Evolutionary conservation across 495 filamentous ascomycete species (phyloP).

Genomic region (Neurospora sp.): DNA sequence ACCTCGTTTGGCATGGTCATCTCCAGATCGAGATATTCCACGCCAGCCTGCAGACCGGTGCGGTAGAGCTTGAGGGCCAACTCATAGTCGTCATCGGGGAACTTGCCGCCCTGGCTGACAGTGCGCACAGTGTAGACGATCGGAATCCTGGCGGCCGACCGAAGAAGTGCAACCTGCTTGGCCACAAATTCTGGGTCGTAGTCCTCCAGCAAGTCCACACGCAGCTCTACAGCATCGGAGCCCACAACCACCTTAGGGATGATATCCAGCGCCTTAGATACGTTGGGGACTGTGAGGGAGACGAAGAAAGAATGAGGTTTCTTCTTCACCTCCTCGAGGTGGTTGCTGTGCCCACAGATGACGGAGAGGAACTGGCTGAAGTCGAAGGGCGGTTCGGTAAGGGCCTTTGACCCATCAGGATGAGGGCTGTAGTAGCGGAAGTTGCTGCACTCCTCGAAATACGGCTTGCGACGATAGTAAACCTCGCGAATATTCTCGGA

Average conservation of each 20-base stretch:
- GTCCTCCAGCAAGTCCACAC: constrained; percentile 86
- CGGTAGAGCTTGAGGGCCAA: constrained; percentile 64
- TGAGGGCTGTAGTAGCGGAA: constrained; percentile 81
- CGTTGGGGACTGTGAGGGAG: constrained; percentile 71
- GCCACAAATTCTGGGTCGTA: constrained; percentile 65
- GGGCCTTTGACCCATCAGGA: constrained; percentile 42
- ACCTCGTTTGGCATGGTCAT: constrained; percentile 72
- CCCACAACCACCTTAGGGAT: constrained; percentile 70
- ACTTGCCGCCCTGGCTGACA: constrained; percentile 74
- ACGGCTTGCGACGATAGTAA: constrained; percentile 82
- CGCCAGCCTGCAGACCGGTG: constrained; percentile 66
- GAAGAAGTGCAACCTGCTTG: constrained; percentile 71
- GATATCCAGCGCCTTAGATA: constrained; percentile 50
- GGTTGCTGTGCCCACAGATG: constrained; percentile 58
- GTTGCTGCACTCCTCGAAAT: constrained; percentile 91
- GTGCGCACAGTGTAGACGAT: constrained; percentile 92
- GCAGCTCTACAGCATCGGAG: constrained; percentile 85
- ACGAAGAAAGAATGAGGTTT: constrained; percentile 87
- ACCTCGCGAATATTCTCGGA: constrained; percentile 89
- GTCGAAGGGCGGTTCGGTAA: constrained; percentile 59
- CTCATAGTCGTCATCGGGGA: constrained; percentile 66
- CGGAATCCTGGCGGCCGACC: constrained; percentile 65
- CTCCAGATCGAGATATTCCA: constrained; percentile 91
- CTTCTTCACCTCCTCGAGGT: constrained; percentile 52
- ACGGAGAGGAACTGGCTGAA: constrained; percentile 68